Base-by-base conservation (phyloP, 352 stramenopile species). In the Phytophthora vignae region DNA sequence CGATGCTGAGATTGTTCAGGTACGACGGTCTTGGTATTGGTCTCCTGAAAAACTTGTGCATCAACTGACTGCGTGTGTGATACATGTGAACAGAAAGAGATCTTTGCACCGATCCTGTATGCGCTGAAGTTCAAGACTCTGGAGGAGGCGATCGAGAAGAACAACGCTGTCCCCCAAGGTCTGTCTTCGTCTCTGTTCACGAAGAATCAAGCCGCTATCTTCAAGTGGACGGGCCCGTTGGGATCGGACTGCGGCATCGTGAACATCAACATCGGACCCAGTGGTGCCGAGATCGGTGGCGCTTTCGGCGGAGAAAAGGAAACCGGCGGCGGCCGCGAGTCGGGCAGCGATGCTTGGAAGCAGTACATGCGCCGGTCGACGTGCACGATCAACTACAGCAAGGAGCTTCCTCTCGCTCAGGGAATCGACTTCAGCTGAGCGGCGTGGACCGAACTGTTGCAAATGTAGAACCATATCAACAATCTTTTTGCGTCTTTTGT, bases 341-440 rank as follows among this genome's bases (percentile, higher is more conserved):
- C 88, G 22, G 94, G 94, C 57, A 97, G 88, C 61, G 94, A 98
- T 58, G 78, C 91, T 14, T 98, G 94, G 94, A 98, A 98, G 85
- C 89, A 97, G 77, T 98, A 98, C 90, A 98, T 98, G 91, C 91
- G 94, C 33, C 90, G 94, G n/a, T 96, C 87, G 19, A 98, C 94
- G 58, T 98, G 91, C 81, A 98, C 94, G 38, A 89, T 98, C 74
- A 98, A 98, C 82, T 89, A 98, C 78, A 96, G 92, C 76, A 95
- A 98, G 74, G 86, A 94, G 67, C 81, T 98, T 9, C 93, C 93
- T 25, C 88, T 98, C 25, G 94, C 94, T 0, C 94, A 98, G 73
- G 94, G 94, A 63, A 98, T 98, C 60, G 90, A 97, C 74, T 98
- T 98, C 61, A 88, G 73, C 64, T 96, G 88, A 77, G 29, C 19